Percentiles rank a stretch among this genome's conserved stretches.
These are phyloP conservation scores for Kwoniella botswanensis DNA, from an alignment of 768 basidiomycete species.

Conservation along the genomic window DNA sequence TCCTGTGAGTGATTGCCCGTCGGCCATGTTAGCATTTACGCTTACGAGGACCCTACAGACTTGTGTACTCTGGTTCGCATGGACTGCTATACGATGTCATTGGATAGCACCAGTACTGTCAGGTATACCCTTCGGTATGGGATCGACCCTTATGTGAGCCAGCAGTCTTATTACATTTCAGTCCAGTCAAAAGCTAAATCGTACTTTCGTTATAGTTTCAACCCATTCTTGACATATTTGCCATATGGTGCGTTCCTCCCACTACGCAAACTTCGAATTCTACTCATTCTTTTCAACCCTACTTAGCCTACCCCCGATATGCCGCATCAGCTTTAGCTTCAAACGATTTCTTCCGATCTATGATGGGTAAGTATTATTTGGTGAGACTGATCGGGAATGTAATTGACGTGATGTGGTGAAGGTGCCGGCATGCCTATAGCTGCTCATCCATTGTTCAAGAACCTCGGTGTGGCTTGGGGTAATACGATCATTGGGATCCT, in stretches of 20 bases:
- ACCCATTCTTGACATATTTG: slow-evolving; percentile 43
- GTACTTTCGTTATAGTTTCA: slow-evolving; percentile 24
- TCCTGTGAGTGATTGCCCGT: slow-evolving; percentile 21
- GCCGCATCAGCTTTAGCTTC: slow-evolving; percentile 57
- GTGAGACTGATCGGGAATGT: too few species aligned
- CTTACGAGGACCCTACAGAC: slow-evolving; percentile 17
- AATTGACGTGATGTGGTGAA: not conserved
- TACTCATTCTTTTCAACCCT: slow-evolving; percentile 13
- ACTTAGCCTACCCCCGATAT: slow-evolving; percentile 52
- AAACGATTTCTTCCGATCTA: slow-evolving; percentile 57
- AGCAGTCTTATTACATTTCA: not conserved
- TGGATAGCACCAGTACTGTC: slow-evolving; percentile 48
- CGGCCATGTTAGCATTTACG: not conserved
- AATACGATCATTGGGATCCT: slow-evolving; percentile 47
- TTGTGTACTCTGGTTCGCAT: slow-evolving; percentile 53
- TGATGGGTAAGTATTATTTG: slow-evolving; percentile 18
- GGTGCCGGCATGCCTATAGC: slow-evolving; percentile 47
- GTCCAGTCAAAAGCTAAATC: too few species aligned
- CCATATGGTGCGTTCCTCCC: slow-evolving; percentile 35
- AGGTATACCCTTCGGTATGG: slow-evolving; percentile 39
- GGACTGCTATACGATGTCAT: slow-evolving; percentile 46
- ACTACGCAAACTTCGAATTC: not conserved
- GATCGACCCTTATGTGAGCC: slow-evolving; percentile 32
- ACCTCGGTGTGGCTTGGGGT: slow-evolving; percentile 47
- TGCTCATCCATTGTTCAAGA: slow-evolving; percentile 41